Base-by-base conservation (phyloP, 2,329 filamentous ascomycete species). In the Calonectria fujianensis region DNA sequence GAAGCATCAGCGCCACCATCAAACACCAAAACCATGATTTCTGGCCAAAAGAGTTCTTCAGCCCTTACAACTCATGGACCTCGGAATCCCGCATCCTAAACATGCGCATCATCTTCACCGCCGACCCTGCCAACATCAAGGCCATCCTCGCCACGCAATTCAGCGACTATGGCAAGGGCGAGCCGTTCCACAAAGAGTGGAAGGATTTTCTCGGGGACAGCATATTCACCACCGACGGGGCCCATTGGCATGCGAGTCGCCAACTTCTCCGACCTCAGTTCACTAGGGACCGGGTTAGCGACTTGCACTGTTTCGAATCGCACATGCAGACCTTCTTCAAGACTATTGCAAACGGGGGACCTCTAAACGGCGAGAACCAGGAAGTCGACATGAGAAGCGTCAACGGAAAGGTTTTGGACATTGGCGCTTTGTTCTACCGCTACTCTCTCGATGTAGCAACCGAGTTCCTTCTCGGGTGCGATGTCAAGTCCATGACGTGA, bases 81-180 rank as follows among this genome's bases (percentile, higher is more conserved):
- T 85, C 89, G 50, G 94, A 96, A 84, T 83, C 86, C 14, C 88
- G 87, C 1, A 79, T 92, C 9, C 80, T 91, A 1, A 89, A 90
- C 63, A 83, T 86, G 63, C 91, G 94, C n/a, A 84, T 93, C 29
- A 84, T 97, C 74, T 89, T 97, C 81, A 98, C 96, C 0, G 91
- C 91, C 7, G 95, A 98, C 78, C 94, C 94, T 0, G 95, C 97
- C 81, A 98, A 98, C 82, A 94, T 98, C 87, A 98, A 98, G 84
- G 95, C 96, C 8, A 90, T 98, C 29, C 88, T 98, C n/a, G 94
- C 96, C 0, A 94, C 93, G 1, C 95, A 98, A 82, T 98, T 98
- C 82, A 71, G 78, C 51, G 94, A 98, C 82, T 98, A 93, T 82
- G 96, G 96, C 80, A 96, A 98, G 83, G 95, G 96, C 9, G 85